These are phyloP conservation scores for Oropetium thomaeum DNA, from an alignment of 176 grass and related monocot species.

Conservation along the genomic window DNA sequence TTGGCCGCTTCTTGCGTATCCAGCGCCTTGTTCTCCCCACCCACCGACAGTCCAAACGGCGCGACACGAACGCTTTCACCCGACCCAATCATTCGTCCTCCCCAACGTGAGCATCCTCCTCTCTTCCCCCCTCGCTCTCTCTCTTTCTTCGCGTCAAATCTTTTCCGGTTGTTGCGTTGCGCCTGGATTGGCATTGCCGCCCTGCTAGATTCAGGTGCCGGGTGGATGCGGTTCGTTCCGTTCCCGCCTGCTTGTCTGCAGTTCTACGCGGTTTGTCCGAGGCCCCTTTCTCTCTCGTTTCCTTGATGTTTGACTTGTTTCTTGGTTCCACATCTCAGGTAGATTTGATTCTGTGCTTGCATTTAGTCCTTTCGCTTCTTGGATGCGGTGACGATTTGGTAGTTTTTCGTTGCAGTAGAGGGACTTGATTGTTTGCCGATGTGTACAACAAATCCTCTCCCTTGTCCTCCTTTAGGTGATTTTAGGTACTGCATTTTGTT, in stretches of 20 bases:
- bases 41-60: constrained; percentile 36
- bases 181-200: background rate
- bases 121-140: background rate
- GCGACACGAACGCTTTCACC: constrained; percentile 8
- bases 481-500: constrained; percentile 21
- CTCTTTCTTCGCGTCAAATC: background rate
- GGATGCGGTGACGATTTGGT: background rate
- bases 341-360: constrained; percentile 4
- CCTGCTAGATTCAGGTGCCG: constrained; percentile 28
- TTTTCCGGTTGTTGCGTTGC: constrained; percentile 15
- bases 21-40: constrained; percentile 18
- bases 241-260: background rate
- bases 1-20: background rate
- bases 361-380: background rate
- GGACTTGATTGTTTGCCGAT: background rate
- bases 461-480: background rate
- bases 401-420: background rate
- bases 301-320: background rate
- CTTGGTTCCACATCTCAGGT: background rate
- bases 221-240: background rate
- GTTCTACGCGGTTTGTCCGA: constrained; percentile 4
- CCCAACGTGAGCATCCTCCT: constrained; percentile 1
- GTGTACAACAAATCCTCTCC: background rate
- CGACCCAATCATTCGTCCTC: background rate
- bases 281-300: background rate